Evolutionary conservation across 495 filamentous ascomycete species (phyloP).

Genomic region (Penicillium paxilli): DNA sequence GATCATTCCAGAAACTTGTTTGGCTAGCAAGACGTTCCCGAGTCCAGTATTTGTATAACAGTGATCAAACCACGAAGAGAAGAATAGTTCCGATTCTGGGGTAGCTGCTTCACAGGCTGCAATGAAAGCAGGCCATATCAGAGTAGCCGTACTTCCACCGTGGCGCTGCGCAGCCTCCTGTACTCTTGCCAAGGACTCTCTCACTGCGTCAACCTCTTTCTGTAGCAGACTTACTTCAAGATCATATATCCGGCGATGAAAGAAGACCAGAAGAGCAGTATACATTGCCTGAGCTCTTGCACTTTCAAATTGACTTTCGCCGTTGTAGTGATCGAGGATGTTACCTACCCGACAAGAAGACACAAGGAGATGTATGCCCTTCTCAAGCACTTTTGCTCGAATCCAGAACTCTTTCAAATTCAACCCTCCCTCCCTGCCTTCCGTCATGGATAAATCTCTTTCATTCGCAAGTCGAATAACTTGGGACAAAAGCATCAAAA

Average conservation of each 20-base stretch:
- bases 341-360: not conserved
- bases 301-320: not conserved
- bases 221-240: slow-evolving; percentile 19
- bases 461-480: slow-evolving; percentile 25
- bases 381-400: slow-evolving; percentile 21
- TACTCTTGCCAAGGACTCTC: not conserved
- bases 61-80: slow-evolving; percentile 19
- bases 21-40: slow-evolving; percentile 9
- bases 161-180: slow-evolving; percentile 1
- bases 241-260: slow-evolving; percentile 23
- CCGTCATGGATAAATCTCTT: slow-evolving; percentile 16
- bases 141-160: slow-evolving; percentile 10
- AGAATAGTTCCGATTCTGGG: slow-evolving; percentile 10
- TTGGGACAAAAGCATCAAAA: slow-evolving; percentile 24
- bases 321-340: not conserved
- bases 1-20: slow-evolving; percentile 14
- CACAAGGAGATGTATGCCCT: slow-evolving; percentile 12
- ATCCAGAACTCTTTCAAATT: slow-evolving; percentile 18
- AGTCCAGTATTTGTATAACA: slow-evolving; percentile 14
- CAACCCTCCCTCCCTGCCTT: not conserved
- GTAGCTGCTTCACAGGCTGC: slow-evolving; percentile 20
- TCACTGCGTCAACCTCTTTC: slow-evolving; percentile 11
- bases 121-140: slow-evolving; percentile 27
- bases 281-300: slow-evolving; percentile 18
- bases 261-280: slow-evolving; percentile 19